Percentiles rank a stretch among this genome's conserved stretches.
Conservation (phyloP, 192 early-diverging fungal species). For the Backusella parvicylindrica region DNA sequence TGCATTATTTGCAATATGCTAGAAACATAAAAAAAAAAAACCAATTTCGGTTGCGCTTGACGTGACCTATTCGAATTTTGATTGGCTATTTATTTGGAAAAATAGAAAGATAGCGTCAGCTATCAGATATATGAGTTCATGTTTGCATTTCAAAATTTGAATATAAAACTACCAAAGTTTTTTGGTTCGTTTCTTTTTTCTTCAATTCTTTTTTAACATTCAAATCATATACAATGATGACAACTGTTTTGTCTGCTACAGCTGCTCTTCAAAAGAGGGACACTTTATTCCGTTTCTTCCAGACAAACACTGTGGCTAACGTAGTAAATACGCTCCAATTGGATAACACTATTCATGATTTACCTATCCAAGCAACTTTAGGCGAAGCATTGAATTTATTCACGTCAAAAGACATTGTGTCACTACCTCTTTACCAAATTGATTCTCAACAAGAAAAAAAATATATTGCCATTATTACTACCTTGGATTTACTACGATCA, state of each 20-base stretch:
- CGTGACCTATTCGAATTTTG: not conserved
- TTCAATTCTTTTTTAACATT: not conserved
- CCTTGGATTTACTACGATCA: constrained; percentile 43
- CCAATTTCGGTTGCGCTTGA: not conserved
- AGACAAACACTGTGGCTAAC: constrained; percentile 11
- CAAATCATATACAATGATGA: not conserved
- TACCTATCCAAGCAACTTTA: constrained; percentile 44
- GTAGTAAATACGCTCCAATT: constrained; percentile 9
- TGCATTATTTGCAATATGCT: not conserved
- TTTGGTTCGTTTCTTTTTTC: not conserved
- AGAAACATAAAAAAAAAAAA: not conserved
- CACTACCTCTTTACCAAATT: constrained; percentile 46
- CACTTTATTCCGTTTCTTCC: not conserved
- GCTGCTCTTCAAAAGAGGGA: not conserved
- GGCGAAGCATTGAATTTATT: constrained; percentile 54
- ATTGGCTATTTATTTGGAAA: not conserved
- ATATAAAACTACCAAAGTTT: not conserved
- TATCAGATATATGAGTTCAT: not conserved
- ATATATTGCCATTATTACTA: constrained; percentile 50
- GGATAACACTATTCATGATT: constrained; percentile 35
- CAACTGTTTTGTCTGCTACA: not conserved
- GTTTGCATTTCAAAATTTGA: not conserved
- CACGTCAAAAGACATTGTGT: constrained; percentile 48
- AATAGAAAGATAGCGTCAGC: constrained; percentile 3
- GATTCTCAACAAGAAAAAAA: constrained; percentile 30